Evolutionary conservation across 805 yeast species (phyloP).

Genomic region (Saccharomycopsis amapae): DNA sequence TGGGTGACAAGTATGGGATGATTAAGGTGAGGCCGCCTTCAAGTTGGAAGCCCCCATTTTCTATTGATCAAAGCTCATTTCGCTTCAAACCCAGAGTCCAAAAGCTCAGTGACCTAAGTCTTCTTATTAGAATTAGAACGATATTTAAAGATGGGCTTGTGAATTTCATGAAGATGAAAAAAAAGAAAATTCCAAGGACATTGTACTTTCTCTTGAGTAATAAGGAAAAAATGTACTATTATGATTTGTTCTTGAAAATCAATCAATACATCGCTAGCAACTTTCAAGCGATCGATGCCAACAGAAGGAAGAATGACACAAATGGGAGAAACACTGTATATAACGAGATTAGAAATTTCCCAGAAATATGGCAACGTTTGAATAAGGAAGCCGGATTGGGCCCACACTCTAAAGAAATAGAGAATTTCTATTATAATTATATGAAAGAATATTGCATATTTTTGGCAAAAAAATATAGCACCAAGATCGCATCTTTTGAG

Average conservation of each 20-base stretch:
- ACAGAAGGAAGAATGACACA: conserved; percentile 18
- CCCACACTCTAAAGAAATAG: conserved; percentile 18
- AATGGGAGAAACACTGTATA: conserved; percentile 15
- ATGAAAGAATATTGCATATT: conserved; percentile 31
- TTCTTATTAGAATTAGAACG: conserved; percentile 53
- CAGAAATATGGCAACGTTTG: conserved; percentile 27
- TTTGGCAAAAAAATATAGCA: conserved; percentile 24
- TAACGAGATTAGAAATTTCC: conserved; percentile 20
- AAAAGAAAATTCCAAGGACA: conserved; percentile 18
- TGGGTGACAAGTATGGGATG: conserved; percentile 64
- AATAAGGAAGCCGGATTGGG: conserved; percentile 9
- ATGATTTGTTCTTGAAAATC: conserved; percentile 35
- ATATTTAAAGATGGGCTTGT: conserved; percentile 56
- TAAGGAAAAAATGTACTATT: conserved; percentile 26
- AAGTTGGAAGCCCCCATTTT: conserved; percentile 43
- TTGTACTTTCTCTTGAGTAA: conserved; percentile 15
- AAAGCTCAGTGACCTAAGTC: conserved; percentile 53
- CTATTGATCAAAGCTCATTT: conserved; percentile 46
- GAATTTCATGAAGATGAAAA: conserved; percentile 46
- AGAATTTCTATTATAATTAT: conserved; percentile 24
- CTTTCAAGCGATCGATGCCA: background rate
- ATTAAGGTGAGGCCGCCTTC: conserved; percentile 63
- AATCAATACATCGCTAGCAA: conserved; percentile 21
- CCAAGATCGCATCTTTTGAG: conserved; percentile 9
- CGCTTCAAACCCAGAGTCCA: conserved; percentile 66